Evolutionary conservation across 1,284 basidiomycete genomes (phyloP).

Genomic region (Ustanciosporium gigantosporum): DNA sequence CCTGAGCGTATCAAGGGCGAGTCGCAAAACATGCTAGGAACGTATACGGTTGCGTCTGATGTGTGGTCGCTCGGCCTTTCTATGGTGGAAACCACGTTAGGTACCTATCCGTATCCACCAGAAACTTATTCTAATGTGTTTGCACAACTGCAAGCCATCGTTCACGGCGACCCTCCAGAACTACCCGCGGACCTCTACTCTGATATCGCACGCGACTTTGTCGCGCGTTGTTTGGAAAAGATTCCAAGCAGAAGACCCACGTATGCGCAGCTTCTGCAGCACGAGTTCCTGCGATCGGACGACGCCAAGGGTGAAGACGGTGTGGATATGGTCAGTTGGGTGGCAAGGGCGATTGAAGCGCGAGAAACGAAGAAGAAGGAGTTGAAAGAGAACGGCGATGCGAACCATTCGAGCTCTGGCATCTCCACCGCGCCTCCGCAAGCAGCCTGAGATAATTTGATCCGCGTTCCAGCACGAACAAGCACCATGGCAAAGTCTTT

Average conservation of each 20-base stretch:
- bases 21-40: slow-evolving; percentile 79
- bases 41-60: slow-evolving; percentile 95
- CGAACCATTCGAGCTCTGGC: neutral
- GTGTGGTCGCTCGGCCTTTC: slow-evolving; percentile 97
- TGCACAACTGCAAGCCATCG: slow-evolving; percentile 91
- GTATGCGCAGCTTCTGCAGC: slow-evolving; percentile 80
- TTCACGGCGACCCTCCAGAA: slow-evolving; percentile 87
- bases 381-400: neutral
- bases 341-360: slow-evolving; percentile 35
- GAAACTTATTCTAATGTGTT: slow-evolving; percentile 97
- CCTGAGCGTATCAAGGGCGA: slow-evolving; percentile 96
- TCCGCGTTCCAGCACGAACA: too few species aligned
- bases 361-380: slow-evolving; percentile 15
- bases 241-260: slow-evolving; percentile 73
- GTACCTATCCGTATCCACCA: slow-evolving; percentile 95
- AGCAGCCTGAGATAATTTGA: too few species aligned
- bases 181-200: slow-evolving; percentile 67
- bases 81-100: slow-evolving; percentile 89
- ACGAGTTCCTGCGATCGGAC: slow-evolving; percentile 70
- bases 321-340: slow-evolving; percentile 62
- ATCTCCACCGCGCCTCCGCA: neutral
- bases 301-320: slow-evolving; percentile 37
- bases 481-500: too few species aligned
- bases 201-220: slow-evolving; percentile 57
- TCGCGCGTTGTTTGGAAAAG: slow-evolving; percentile 58